Percentiles rank a stretch among this genome's conserved stretches.
Evolutionary conservation across 768 basidiomycete species (phyloP).

Genomic region (Harrya chromipes): DNA sequence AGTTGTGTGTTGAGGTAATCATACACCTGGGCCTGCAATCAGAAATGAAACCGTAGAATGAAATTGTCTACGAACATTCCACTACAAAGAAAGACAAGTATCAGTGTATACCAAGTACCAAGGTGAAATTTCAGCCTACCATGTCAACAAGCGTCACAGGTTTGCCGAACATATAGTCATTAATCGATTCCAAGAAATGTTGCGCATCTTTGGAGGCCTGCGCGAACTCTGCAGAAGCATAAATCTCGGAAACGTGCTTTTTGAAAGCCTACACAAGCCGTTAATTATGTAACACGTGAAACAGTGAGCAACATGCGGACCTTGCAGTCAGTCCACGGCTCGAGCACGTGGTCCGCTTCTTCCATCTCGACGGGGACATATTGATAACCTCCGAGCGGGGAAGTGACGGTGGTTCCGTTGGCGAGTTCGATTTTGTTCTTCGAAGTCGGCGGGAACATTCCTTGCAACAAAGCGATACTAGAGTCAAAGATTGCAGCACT

Average conservation of each 20-base stretch:
- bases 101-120: constrained; percentile 7
- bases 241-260: constrained; percentile 61
- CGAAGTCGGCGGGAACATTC: constrained; percentile 74
- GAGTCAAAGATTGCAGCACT: constrained; percentile 82
- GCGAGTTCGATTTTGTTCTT: constrained; percentile 71
- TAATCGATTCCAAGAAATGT: constrained; percentile 60
- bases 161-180: constrained; percentile 69
- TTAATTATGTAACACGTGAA: constrained; percentile 38
- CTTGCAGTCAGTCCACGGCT: constrained; percentile 70
- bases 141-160: constrained; percentile 61
- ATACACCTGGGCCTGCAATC: constrained; percentile 48
- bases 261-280: constrained; percentile 50
- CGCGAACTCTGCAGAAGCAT: constrained; percentile 64
- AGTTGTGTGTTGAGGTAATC: constrained; percentile 79
- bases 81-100: constrained; percentile 40
- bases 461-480: constrained; percentile 77
- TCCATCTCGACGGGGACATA: constrained; percentile 74
- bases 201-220: constrained; percentile 50
- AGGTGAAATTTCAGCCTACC: constrained; percentile 37
- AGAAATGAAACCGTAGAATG: constrained; percentile 4
- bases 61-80: constrained; percentile 55
- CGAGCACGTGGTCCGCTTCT: constrained; percentile 68
- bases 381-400: constrained; percentile 84
- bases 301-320: constrained; percentile 30
- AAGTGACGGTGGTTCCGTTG: constrained; percentile 66